These are phyloP conservation scores for Toxicodendron radicans DNA, from an alignment of 345 rosid genomes.

Conservation along the genomic window DNA sequence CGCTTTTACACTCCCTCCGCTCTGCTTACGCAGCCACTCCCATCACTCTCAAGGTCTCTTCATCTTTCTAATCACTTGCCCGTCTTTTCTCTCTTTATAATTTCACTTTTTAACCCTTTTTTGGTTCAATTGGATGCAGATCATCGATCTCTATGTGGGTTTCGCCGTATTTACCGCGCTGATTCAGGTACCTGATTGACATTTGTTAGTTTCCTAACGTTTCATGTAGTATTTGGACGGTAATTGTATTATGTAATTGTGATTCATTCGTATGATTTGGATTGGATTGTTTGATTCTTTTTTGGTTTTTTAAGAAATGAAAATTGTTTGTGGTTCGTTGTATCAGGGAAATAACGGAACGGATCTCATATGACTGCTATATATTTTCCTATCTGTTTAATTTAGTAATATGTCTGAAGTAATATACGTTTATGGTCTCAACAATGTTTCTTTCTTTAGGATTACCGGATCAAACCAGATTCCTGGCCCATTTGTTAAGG, in stretches of 20 bases:
- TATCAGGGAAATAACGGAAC: background rate
- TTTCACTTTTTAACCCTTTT: background rate
- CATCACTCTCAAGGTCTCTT: slow-evolving; percentile 58
- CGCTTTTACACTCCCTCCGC: slow-evolving; percentile 68
- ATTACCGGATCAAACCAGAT: no score
- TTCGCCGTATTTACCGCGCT: slow-evolving; percentile 81
- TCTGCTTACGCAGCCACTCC: slow-evolving; percentile 81
- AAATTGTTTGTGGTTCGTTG: background rate
- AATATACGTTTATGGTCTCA: no score
- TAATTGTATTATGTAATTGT: background rate
- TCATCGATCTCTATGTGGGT: slow-evolving; percentile 83
- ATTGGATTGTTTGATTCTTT: background rate
- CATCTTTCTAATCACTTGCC: background rate
- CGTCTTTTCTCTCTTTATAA: background rate
- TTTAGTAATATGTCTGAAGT: no score
- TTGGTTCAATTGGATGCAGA: slow-evolving; percentile 37
- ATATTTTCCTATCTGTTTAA: no score
- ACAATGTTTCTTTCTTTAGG: no score
- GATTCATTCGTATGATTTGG: background rate
- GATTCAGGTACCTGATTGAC: slow-evolving; percentile 60
- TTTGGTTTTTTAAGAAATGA: background rate
- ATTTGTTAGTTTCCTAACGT: no score
- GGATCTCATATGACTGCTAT: no score
- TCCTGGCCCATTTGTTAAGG: no score
- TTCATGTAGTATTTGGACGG: no score